These are phyloP conservation scores for Colletotrichum acutatum DNA, from an alignment of 2,329 filamentous ascomycete genomes.

Conservation along the genomic window DNA sequence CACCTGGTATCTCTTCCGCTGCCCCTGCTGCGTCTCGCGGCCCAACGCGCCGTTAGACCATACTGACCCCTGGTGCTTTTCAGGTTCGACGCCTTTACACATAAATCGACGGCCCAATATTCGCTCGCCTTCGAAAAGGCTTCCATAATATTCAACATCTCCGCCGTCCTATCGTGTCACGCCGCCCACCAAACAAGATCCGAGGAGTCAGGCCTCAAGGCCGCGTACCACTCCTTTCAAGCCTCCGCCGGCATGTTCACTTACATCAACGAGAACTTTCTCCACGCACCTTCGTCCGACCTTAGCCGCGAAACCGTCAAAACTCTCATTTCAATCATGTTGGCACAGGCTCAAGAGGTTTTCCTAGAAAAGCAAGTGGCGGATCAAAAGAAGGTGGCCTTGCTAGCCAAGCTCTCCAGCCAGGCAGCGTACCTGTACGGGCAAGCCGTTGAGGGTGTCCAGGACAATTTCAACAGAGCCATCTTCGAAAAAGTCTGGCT, in stretches of 20 bases:
- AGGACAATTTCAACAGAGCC: constrained; percentile 90
- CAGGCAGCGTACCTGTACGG: constrained; percentile 90
- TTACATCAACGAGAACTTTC: constrained; percentile 99
- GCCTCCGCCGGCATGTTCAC: constrained; percentile 99
- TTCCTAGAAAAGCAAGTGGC: constrained; percentile 96
- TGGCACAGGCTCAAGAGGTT: constrained; percentile 96
- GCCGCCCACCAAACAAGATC: constrained; percentile 91
- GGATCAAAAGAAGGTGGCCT: constrained; percentile 90
- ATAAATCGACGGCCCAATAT: constrained; percentile 96
- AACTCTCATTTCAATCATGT: constrained; percentile 89
- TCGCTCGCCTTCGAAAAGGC: constrained; percentile 98
- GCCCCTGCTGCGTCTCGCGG: constrained; percentile 16
- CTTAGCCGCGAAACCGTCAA: constrained; percentile 96
- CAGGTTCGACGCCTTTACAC: constrained; percentile 99
- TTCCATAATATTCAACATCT: constrained; percentile 99
- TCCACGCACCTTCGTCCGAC: constrained; percentile 97
- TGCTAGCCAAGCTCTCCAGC: constrained; percentile 92
- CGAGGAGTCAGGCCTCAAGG: constrained; percentile 93
- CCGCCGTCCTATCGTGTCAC: constrained; percentile 94
- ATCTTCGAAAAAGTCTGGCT: constrained; percentile 97
- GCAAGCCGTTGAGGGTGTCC: constrained; percentile 88
- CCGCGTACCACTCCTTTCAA: constrained; percentile 97
- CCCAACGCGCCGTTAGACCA: not conserved
- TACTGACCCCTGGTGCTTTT: constrained; percentile 10
- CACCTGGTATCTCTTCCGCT: constrained; percentile 77